A percentile compares a stretch with the other conserved stretches of the same genome.
Conservation (phyloP, 2,329 filamentous ascomycete species). For the Trichoderma guizhouense region DNA sequence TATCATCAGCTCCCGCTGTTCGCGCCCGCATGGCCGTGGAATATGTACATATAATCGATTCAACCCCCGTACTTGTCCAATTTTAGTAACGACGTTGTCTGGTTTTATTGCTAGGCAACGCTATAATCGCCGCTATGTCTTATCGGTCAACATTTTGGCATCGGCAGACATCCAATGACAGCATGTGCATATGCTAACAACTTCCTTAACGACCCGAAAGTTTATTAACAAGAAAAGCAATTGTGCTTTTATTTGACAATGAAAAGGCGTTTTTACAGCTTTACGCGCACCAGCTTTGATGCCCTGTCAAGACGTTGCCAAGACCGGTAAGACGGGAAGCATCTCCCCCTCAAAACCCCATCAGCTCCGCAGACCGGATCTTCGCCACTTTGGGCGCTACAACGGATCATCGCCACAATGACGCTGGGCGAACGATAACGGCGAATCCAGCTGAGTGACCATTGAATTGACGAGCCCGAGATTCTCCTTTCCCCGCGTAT, state of each 20-base stretch:
- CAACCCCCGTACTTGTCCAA: neutral
- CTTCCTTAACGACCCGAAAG: neutral
- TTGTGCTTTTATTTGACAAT: neutral
- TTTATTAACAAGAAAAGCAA: neutral
- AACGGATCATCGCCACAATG: slow-evolving; percentile 7
- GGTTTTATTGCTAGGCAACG: neutral
- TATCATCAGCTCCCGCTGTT: neutral
- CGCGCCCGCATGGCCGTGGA: neutral
- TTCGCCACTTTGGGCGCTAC: neutral
- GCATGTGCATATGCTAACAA: neutral
- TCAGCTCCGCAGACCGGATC: neutral
- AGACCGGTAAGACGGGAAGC: neutral
- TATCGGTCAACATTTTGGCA: neutral
- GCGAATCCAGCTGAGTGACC: neutral
- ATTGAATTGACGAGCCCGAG: neutral
- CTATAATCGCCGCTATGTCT: neutral
- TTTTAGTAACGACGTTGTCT: neutral
- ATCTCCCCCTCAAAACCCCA: neutral
- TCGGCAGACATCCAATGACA: neutral
- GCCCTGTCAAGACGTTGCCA: neutral
- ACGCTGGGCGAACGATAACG: neutral
- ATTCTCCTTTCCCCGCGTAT: neutral
- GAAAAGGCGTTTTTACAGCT: neutral
- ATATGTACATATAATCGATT: neutral
- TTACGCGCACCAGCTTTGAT: neutral